Conservation (phyloP, 2,329 filamentous ascomycete species). For the Nemania sp. region DNA sequence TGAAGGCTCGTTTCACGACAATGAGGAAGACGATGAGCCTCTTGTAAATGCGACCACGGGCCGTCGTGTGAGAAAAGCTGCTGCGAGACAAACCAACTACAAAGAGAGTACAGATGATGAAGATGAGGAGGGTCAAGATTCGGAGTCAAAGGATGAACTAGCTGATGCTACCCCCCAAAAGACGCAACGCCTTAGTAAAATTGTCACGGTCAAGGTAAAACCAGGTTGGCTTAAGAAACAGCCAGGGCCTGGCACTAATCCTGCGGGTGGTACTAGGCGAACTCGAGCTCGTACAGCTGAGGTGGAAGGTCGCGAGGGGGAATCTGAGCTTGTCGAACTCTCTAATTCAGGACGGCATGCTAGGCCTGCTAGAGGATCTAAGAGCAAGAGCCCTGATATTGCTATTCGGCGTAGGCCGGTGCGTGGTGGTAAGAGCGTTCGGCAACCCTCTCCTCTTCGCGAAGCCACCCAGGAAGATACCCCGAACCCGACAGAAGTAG, state of each 20-base stretch:
- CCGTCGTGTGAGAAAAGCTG: slow-evolving; percentile 50
- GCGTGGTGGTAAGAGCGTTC: slow-evolving; percentile 55
- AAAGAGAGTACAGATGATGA: slow-evolving; percentile 49
- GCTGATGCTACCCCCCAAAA: slow-evolving; percentile 38
- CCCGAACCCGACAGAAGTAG: slow-evolving; percentile 37
- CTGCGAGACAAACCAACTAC: slow-evolving; percentile 49
- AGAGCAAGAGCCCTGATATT: slow-evolving; percentile 60
- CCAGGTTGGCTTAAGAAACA: slow-evolving; percentile 33
- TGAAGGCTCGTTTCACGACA: slow-evolving; percentile 50
- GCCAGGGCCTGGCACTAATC: slow-evolving; percentile 19
- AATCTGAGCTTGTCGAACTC: slow-evolving; percentile 60
- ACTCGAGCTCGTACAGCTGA: slow-evolving; percentile 61
- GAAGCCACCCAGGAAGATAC: slow-evolving; percentile 58
- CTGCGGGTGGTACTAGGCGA: slow-evolving; percentile 45
- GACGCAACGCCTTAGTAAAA: slow-evolving; percentile 39
- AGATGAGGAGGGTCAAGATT: slow-evolving; percentile 38
- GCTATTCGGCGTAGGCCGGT: slow-evolving; percentile 49
- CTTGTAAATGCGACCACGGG: slow-evolving; percentile 46
- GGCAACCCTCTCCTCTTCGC: slow-evolving; percentile 50
- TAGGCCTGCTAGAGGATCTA: slow-evolving; percentile 51
- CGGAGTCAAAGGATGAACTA: slow-evolving; percentile 46
- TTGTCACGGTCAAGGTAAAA: slow-evolving; percentile 51
- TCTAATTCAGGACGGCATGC: slow-evolving; percentile 64
- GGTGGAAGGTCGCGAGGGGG: slow-evolving; percentile 52
- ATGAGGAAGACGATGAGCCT: slow-evolving; percentile 39